Evolutionary conservation across 2,329 filamentous ascomycete genomes (phyloP).

Genomic region (Cyclaneusma minus): DNA sequence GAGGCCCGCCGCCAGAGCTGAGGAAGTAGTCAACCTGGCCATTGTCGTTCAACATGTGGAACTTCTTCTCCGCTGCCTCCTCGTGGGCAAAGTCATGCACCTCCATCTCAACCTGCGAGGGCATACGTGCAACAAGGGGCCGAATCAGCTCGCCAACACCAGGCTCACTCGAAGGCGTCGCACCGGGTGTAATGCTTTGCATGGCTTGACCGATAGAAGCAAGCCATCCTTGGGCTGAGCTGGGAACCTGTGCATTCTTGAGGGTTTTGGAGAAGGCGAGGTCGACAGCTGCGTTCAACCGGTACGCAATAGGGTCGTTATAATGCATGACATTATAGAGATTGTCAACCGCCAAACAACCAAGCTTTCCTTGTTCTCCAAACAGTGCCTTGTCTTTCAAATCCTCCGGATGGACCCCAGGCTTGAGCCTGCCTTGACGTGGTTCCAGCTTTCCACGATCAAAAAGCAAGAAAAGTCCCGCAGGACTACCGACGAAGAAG

Average conservation of each 20-base stretch:
- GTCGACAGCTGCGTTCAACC: slow-evolving; percentile 83
- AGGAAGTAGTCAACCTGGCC: slow-evolving; percentile 89
- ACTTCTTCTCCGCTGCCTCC: slow-evolving; percentile 80
- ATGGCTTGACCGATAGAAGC: slow-evolving; percentile 48
- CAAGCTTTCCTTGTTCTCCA: slow-evolving; percentile 68
- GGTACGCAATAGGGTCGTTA: slow-evolving; percentile 69
- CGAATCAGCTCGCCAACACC: slow-evolving; percentile 21
- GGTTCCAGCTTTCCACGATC: slow-evolving; percentile 60
- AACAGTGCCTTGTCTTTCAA: slow-evolving; percentile 41
- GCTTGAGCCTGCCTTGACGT: slow-evolving; percentile 59
- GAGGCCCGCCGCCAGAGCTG: slow-evolving; percentile 64
- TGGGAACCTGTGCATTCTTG: slow-evolving; percentile 66
- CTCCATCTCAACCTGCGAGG: slow-evolving; percentile 71
- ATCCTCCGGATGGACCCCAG: slow-evolving; percentile 53
- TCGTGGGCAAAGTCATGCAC: slow-evolving; percentile 90
- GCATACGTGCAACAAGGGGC: slow-evolving; percentile 28
- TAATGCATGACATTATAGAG: slow-evolving; percentile 78
- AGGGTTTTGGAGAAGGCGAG: slow-evolving; percentile 61
- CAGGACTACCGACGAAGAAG: slow-evolving; percentile 80
- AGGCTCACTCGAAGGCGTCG: slow-evolving; percentile 16
- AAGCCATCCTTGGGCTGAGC: slow-evolving; percentile 48
- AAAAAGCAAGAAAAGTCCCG: slow-evolving; percentile 81
- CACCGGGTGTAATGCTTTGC: slow-evolving; percentile 43
- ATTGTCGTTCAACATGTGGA: slow-evolving; percentile 83
- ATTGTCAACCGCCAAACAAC: slow-evolving; percentile 87